Evolutionary conservation across 2,329 filamentous ascomycete species (phyloP).

Genomic region (Hirsutella minnesotensis): DNA sequence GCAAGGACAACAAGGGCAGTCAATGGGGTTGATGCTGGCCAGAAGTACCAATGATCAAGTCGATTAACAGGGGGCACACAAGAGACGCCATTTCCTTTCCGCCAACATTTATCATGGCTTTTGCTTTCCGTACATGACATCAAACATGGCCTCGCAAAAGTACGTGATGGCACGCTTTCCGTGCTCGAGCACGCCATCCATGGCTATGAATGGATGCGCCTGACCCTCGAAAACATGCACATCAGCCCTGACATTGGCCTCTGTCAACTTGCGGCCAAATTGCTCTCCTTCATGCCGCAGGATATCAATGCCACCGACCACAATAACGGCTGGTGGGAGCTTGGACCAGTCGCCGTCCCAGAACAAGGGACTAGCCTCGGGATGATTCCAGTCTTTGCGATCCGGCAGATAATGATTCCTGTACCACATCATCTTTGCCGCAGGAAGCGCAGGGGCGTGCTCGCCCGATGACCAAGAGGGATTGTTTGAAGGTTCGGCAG

Average conservation of each 20-base stretch:
- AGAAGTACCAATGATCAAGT: too few species aligned
- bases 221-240: slow-evolving; percentile 40
- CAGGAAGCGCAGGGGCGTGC: slow-evolving; percentile 37
- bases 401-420: slow-evolving; percentile 43
- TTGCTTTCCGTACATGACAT: slow-evolving; percentile 1
- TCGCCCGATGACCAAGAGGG: slow-evolving; percentile 38
- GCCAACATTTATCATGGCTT: too few species aligned
- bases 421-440: slow-evolving; percentile 49
- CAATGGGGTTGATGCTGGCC: too few species aligned
- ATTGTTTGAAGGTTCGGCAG: slow-evolving; percentile 25
- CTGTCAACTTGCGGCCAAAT: slow-evolving; percentile 34
- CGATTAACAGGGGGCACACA: too few species aligned
- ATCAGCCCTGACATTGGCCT: slow-evolving; percentile 33
- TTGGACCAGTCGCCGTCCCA: slow-evolving; percentile 35
- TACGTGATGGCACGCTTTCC: slow-evolving; percentile 36
- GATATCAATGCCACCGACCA: slow-evolving; percentile 45
- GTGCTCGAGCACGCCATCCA: slow-evolving; percentile 42
- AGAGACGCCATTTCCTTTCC: too few species aligned
- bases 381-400: slow-evolving; percentile 28
- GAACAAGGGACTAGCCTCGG: slow-evolving; percentile 42
- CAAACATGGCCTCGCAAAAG: slow-evolving; percentile 17
- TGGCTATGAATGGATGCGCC: slow-evolving; percentile 46
- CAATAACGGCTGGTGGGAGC: slow-evolving; percentile 37
- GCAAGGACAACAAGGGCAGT: too few species aligned
- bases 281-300: slow-evolving; percentile 39